Conservation (phyloP, 345 rosid species). For the Hibiscus syriacus region DNA sequence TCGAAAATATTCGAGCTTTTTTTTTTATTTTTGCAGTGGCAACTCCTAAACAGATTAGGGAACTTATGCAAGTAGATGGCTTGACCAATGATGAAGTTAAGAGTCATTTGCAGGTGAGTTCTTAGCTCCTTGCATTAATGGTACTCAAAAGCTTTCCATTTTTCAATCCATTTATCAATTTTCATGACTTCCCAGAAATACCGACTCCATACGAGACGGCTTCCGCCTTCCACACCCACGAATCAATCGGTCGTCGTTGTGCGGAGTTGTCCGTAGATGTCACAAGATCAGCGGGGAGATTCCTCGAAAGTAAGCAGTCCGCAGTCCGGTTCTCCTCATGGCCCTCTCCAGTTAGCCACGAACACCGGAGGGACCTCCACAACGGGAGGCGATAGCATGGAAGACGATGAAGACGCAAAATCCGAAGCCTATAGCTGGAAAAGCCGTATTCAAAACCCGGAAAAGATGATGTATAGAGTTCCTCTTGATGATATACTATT, state of each 20-base stretch:
- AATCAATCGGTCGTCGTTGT: constrained; percentile 42
- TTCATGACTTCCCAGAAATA: constrained; percentile 55
- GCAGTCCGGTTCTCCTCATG: constrained; percentile 75
- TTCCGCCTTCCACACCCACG: constrained; percentile 23
- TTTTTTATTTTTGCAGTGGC: constrained; percentile 52
- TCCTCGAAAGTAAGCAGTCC: constrained; percentile 45
- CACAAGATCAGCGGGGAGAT: constrained; percentile 43
- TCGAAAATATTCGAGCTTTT: not conserved
- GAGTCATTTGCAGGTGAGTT: constrained; percentile 86
- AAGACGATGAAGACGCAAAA: constrained; percentile 68
- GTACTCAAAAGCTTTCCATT: not conserved
- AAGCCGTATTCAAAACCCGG: constrained; percentile 32
- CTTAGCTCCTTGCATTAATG: not conserved
- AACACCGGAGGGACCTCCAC: constrained; percentile 44
- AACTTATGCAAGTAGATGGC: constrained; percentile 91
- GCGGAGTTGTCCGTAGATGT: constrained; percentile 48
- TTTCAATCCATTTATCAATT: not conserved
- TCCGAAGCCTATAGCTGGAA: constrained; percentile 66
- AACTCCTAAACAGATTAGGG: constrained; percentile 94
- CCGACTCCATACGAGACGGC: constrained; percentile 59
- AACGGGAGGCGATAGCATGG: constrained; percentile 52
- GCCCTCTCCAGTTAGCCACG: constrained; percentile 59
- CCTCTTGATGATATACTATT: constrained; percentile 17
- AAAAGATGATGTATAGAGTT: constrained; percentile 37
- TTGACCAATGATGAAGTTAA: constrained; percentile 96